Base-by-base conservation (phyloP, 345 rosid genomes). In the Populus tremula region DNA sequence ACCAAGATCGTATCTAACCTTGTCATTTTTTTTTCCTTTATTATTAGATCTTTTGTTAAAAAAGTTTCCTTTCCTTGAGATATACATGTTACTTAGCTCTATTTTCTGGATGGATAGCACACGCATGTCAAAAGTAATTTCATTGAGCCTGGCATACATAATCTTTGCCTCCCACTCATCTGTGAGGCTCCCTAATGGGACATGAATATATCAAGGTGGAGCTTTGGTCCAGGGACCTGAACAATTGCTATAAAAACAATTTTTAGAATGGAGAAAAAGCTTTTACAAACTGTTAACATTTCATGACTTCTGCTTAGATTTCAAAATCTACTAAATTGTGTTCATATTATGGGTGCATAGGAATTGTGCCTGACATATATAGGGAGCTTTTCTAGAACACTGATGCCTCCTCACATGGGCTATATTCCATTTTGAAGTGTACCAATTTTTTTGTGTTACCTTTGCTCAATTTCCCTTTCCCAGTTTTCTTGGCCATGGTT, bases 341-440 rank as follows among this genome's bases (percentile, higher is more conserved):
- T 76, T 69, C n/a, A 7, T 23, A 56, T 29, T 39, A 20, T 39
- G 67, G 39, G 54, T 14, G 16, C 14, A 8, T 54, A 59, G 25
- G 8, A 18, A 23, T 38, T 76, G 25, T 71, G 61, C 18, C 0
- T 2, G 11, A 2, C n/a, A 21, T 68, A 12, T 39, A 29, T 17
- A 67, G 65, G 49, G 16, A 23, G 23, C 5, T 47, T 35, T 43
- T 61, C 13, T 21, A 38, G 14, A 31, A 70, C 9, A 38, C 53
- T 43, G 6, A 33, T 9, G n/a, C 69, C 36, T n/a, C 64, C 36
- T n/a, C 45, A 20, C 71, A 68, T 43, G 35, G 53, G 8, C 50
- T 65, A 38, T 67, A 73, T 45, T 70, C 59, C 35, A 77, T 50
- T 65, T 64, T 76, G 29, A 49, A 29, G 20, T 67, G 35, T 20